Percentiles rank a stretch among this genome's conserved stretches.
phyloP scores from a whole-genome alignment of 441 rosid species.

The Erodium trifolium region DNA sequence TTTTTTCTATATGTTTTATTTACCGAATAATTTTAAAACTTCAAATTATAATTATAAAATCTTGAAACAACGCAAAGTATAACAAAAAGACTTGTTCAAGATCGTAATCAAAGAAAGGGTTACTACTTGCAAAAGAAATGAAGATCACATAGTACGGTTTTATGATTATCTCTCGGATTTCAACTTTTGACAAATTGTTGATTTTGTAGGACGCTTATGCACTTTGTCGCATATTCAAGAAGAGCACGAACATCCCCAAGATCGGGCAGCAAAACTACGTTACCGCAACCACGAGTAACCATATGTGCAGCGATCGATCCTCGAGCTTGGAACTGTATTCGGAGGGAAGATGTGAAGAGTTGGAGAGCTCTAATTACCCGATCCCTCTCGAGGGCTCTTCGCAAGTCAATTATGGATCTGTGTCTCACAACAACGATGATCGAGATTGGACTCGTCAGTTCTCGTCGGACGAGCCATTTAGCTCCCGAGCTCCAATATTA shows the following conservation, averaged over 20 bases:
- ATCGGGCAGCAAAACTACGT: conserved; percentile 39
- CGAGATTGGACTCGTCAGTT: conserved; percentile 44
- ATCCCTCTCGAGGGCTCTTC: conserved; percentile 18
- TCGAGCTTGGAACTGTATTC: too few relatives aligned
- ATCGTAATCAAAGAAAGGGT: too few relatives aligned
- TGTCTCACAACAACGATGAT: conserved; percentile 24
- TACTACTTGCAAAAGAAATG: too few relatives aligned
- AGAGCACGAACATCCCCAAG: conserved; percentile 35
- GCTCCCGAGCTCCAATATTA: conserved; percentile 33
- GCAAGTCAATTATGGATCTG: conserved; percentile 19
- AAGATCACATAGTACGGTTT: too few relatives aligned
- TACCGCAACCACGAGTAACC: conserved; percentile 22
- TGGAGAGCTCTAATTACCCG: conserved; percentile 22
- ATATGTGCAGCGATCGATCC: conserved; percentile 19
- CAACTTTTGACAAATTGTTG: too few relatives aligned
- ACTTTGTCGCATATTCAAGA: conserved; percentile 63
- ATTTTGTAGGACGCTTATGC: conserved; percentile 56
- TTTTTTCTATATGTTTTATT: too few relatives aligned
- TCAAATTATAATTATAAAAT: too few relatives aligned
- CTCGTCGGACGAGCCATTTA: conserved; percentile 46
- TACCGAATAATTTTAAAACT: too few relatives aligned
- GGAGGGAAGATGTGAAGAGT: conserved; percentile 20
- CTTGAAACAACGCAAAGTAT: too few relatives aligned
- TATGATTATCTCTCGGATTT: too few relatives aligned
- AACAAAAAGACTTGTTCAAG: too few relatives aligned